These are phyloP conservation scores for Coemansia sp. DNA, from an alignment of 192 early-diverging fungal species.

Conservation along the genomic window DNA sequence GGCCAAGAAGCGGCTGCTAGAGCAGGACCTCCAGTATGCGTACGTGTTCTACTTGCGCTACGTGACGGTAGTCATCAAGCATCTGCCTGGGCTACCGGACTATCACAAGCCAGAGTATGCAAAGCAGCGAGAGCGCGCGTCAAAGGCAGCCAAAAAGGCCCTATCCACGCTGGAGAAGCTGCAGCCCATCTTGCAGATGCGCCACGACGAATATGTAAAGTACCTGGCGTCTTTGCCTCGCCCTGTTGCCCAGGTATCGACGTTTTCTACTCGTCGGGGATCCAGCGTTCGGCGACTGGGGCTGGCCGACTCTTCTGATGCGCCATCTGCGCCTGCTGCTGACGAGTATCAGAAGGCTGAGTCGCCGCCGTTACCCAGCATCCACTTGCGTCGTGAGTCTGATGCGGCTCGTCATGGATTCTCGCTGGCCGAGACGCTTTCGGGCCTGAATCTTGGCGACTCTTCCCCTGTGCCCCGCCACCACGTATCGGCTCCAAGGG, in stretches of 20 bases:
- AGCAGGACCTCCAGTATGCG: constrained; percentile 65
- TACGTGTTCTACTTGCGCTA: constrained; percentile 73
- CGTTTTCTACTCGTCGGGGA: constrained; percentile 26
- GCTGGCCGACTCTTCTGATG: neutral
- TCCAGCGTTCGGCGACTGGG: constrained; percentile 12
- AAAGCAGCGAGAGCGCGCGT: constrained; percentile 26
- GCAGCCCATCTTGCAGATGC: constrained; percentile 58
- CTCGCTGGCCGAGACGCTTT: constrained; percentile 37
- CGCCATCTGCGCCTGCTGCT: constrained; percentile 1
- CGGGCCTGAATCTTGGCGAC: constrained; percentile 18
- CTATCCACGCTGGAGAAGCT: constrained; percentile 57
- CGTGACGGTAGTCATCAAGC: constrained; percentile 60
- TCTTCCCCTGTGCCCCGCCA: neutral
- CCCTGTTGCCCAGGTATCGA: constrained; percentile 28
- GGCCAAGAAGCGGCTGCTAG: constrained; percentile 57
- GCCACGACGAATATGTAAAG: constrained; percentile 54
- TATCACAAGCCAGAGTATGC: constrained; percentile 56
- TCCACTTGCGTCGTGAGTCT: constrained; percentile 16
- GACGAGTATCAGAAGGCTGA: neutral
- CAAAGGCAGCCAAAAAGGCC: constrained; percentile 54
- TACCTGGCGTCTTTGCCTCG: constrained; percentile 36
- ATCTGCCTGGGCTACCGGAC: constrained; percentile 59
- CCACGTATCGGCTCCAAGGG: constrained; percentile 1
- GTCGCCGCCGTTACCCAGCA: neutral
- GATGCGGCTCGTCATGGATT: constrained; percentile 10